These are phyloP conservation scores for Pogostemon cablin DNA, from an alignment of 257 asterid genomes.

Conservation along the genomic window DNA sequence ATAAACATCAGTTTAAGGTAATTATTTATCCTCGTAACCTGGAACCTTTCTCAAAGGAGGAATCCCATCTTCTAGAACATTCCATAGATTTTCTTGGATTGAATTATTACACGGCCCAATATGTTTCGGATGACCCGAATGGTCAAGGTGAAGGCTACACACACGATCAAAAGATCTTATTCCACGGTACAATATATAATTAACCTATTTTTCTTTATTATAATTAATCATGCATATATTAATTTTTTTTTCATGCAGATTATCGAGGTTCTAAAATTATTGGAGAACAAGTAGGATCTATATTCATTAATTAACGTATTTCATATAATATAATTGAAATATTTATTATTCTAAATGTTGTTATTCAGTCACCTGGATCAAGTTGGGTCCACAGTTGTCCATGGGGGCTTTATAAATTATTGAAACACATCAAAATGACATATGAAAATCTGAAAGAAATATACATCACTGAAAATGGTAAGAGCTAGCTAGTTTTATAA, in stretches of 20 bases:
- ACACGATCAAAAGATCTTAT: not conserved
- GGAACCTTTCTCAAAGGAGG: not conserved
- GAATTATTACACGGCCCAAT: not conserved
- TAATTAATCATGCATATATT: not conserved
- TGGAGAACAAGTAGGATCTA: not conserved
- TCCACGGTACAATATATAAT: not conserved
- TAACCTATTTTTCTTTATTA: too few species aligned
- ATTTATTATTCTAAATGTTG: not conserved
- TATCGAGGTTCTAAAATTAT: not conserved
- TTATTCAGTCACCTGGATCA: not conserved
- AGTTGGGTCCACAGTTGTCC: not conserved
- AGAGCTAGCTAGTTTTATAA: not conserved
- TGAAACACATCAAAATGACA: not conserved
- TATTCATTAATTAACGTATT: not conserved
- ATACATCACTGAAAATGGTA: constrained; percentile 28
- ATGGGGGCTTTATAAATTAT: not conserved
- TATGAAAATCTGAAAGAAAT: too few species aligned
- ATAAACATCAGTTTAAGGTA: too few species aligned
- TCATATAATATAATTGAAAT: too few species aligned
- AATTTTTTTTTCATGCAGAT: not conserved
- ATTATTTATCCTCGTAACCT: not conserved
- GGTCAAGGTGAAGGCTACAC: not conserved
- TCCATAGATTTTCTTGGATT: not conserved
- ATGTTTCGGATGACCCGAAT: not conserved
- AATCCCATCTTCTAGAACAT: not conserved